A percentile compares a stretch with the other conserved stretches of the same genome.
phyloP scores from a whole-genome alignment of 192 early-diverging fungal species.

The Powellomyces hirtus region DNA sequence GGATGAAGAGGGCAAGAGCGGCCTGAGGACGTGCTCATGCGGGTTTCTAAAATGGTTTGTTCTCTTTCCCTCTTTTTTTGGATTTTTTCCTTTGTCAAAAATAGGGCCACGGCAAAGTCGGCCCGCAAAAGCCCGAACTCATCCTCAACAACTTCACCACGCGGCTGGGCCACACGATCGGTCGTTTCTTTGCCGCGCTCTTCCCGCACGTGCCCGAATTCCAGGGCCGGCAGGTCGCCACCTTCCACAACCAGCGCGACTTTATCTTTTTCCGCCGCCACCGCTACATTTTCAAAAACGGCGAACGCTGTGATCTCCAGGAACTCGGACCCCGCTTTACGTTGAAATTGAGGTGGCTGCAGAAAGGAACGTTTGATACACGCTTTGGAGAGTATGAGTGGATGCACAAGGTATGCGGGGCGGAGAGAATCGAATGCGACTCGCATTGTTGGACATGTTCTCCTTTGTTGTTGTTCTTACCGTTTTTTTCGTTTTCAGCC shows the following conservation, averaged over 20 bases:
- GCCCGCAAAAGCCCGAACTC: slow-evolving; percentile 87
- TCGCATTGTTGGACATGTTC: background rate
- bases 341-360: slow-evolving; percentile 87
- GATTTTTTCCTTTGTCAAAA: no score
- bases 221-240: slow-evolving; percentile 87
- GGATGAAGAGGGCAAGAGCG: no score
- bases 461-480: background rate
- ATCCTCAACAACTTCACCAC: slow-evolving; percentile 98
- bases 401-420: slow-evolving; percentile 76
- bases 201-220: slow-evolving; percentile 99
- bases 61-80: background rate
- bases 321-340: slow-evolving; percentile 97
- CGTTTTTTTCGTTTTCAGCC: slow-evolving; percentile 40
- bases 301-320: slow-evolving; percentile 75
- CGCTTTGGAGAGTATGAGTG: slow-evolving; percentile 92
- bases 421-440: no score
- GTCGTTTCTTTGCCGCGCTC: slow-evolving; percentile 90
- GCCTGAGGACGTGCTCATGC: no score
- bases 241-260: slow-evolving; percentile 99
- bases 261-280: slow-evolving; percentile 99
- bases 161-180: slow-evolving; percentile 92
- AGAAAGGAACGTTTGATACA: slow-evolving; percentile 93
- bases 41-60: no score
- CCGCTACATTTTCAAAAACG: slow-evolving; percentile 87
- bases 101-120: slow-evolving; percentile 69